Percentiles rank a stretch among this genome's conserved stretches.
These are phyloP conservation scores for Pelargonium nanum DNA, from an alignment of 345 rosid genomes.

Conservation along the genomic window DNA sequence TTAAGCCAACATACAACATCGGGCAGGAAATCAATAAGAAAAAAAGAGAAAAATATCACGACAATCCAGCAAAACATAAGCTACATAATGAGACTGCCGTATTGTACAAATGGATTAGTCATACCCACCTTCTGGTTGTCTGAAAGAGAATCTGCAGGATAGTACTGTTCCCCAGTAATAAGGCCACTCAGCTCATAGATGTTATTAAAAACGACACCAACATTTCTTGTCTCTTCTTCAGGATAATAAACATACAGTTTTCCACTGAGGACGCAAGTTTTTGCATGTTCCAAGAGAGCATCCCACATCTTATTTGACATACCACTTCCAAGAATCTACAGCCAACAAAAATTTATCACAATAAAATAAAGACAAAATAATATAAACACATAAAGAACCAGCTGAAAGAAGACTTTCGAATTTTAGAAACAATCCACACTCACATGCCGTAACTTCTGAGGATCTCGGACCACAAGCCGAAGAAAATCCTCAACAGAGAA, in stretches of 20 bases:
- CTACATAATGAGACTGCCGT: background rate
- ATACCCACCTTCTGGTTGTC: conserved; percentile 1
- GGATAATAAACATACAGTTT: background rate
- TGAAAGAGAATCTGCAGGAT: background rate
- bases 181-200: background rate
- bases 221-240: background rate
- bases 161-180: background rate
- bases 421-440: background rate
- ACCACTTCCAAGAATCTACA: conserved; percentile 5
- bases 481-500: background rate
- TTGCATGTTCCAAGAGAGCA: background rate
- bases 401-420: background rate
- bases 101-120: background rate
- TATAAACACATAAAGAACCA: background rate
- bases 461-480: background rate
- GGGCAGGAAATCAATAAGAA: background rate
- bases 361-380: background rate
- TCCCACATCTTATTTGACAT: background rate
- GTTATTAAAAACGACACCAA: conserved; percentile 3
- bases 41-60: too few species aligned
- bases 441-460: conserved; percentile 3
- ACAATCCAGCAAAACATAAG: too few species aligned
- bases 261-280: background rate
- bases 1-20: too few species aligned
- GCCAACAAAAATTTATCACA: background rate